phyloP scores from a whole-genome alignment of 257 asterid species.

The Penstemon davidsonii region DNA sequence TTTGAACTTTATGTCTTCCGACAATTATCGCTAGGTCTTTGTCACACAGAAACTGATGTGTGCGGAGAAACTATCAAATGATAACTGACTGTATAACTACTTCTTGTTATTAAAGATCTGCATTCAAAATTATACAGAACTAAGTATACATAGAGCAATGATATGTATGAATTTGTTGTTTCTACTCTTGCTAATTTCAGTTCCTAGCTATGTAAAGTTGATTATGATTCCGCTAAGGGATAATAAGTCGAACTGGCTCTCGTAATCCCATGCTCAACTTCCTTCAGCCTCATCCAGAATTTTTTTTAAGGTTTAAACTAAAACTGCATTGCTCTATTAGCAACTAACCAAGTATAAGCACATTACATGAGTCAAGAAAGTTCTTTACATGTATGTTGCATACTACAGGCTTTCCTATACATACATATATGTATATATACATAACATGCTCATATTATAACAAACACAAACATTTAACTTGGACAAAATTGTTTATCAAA shows the following conservation, averaged over 20 bases:
- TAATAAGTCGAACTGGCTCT: too few relatives aligned
- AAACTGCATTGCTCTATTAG: background rate
- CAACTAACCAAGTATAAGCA: background rate
- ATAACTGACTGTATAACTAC: too few relatives aligned
- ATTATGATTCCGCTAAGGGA: background rate
- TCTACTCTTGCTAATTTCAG: background rate
- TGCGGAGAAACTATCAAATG: too few relatives aligned
- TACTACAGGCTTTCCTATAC: background rate
- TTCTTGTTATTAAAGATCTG: too few relatives aligned
- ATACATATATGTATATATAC: background rate
- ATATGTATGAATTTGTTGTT: background rate
- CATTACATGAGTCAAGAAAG: background rate
- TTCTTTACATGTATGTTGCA: background rate
- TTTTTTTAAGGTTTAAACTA: background rate
- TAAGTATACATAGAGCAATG: too few relatives aligned
- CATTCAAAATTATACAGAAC: too few relatives aligned
- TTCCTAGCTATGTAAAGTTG: conserved; percentile 1
- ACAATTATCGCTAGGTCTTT: background rate
- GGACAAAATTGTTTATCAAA: conserved; percentile 26
- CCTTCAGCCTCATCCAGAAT: background rate
- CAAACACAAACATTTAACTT: background rate
- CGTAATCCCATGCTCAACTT: background rate
- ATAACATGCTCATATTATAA: background rate
- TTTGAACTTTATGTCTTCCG: background rate
- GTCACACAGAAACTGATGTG: too few relatives aligned